These are phyloP conservation scores for Hylodesmum podocarpum DNA, from an alignment of 306 rosid species.

Conservation along the genomic window DNA sequence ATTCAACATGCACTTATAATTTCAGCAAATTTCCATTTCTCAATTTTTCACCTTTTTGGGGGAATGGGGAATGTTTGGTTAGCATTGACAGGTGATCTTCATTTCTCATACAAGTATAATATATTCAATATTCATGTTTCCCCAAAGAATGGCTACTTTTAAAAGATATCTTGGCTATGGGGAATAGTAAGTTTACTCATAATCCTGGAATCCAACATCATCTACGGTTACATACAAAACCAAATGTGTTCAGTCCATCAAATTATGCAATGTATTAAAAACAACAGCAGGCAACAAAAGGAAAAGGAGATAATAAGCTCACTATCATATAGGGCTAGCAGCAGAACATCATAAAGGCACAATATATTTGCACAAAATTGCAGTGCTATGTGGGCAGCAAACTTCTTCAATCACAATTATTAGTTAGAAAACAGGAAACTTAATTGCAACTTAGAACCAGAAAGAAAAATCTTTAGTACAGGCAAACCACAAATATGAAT, in stretches of 20 bases:
- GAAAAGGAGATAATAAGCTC: not conserved
- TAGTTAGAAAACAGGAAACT: not conserved
- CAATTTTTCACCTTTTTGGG: not conserved
- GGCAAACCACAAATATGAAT: constrained; percentile 3
- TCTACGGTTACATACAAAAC: not conserved
- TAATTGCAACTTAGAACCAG: not conserved
- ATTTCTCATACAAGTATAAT: not conserved
- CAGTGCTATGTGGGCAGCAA: not conserved
- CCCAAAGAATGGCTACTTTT: constrained; percentile 17
- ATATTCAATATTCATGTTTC: not conserved
- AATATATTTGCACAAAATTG: not conserved
- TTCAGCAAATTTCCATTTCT: not conserved
- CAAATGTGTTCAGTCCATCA: constrained; percentile 1
- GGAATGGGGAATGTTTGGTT: not conserved
- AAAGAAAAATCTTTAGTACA: not conserved
- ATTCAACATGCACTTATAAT: constrained; percentile 2
- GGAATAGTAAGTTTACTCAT: not conserved
- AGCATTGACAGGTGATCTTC: not conserved
- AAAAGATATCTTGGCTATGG: not conserved
- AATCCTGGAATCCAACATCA: constrained; percentile 26
- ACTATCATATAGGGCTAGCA: not conserved
- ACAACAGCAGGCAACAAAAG: not conserved
- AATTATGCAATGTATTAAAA: not conserved
- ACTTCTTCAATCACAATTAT: not conserved
- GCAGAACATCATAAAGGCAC: constrained; percentile 1